A percentile compares a stretch with the other conserved stretches of the same genome.
These are phyloP conservation scores for Solanum dulcamara DNA, from an alignment of 257 asterid genomes.

Conservation along the genomic window DNA sequence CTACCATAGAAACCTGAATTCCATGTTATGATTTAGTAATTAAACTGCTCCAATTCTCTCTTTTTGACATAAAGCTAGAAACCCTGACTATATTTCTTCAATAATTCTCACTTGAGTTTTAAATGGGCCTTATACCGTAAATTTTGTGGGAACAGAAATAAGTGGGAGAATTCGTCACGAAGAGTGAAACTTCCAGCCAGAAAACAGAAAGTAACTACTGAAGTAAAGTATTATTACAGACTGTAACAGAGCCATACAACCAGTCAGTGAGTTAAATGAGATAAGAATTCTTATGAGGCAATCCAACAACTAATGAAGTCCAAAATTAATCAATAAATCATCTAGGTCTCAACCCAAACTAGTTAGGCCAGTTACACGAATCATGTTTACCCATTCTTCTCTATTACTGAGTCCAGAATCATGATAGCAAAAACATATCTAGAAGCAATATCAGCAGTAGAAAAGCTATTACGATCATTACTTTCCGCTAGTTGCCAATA, in stretches of 20 bases:
- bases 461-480: not conserved
- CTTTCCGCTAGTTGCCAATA: not conserved
- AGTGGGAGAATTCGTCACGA: not conserved
- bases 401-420: not conserved
- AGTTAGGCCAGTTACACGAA: not conserved
- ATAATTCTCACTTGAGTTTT: not conserved
- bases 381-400: not conserved
- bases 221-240: not conserved
- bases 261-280: not conserved
- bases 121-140: not conserved
- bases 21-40: not conserved
- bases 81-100: not conserved
- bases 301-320: not conserved
- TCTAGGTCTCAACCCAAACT: not conserved
- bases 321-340: not conserved
- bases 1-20: not conserved
- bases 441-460: not conserved
- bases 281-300: not conserved
- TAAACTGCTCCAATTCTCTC: not conserved
- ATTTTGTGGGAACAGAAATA: not conserved
- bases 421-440: not conserved
- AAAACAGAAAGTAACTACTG: not conserved
- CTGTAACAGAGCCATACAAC: not conserved
- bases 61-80: not conserved
- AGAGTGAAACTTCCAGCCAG: not conserved